Evolutionary conservation across 1,139 yeast species (phyloP), one percentile per base, ranked within the genome.

Genomic region (Taphrina wiesneri): DNA sequence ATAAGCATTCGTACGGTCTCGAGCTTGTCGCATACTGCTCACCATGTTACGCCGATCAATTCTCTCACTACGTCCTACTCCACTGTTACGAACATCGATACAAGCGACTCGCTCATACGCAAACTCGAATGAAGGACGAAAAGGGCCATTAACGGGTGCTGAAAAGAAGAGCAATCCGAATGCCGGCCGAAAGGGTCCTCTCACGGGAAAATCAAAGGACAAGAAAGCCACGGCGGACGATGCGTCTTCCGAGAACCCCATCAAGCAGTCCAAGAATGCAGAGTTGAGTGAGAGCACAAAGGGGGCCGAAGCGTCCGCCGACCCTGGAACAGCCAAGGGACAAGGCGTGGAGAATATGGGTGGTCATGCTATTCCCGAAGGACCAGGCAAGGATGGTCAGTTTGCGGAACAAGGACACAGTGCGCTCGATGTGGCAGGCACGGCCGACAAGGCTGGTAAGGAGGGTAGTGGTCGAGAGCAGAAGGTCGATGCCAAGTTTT

Each of bases 301-400:
- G 17, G 59, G 59, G 6, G 59, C 59, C 23, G 59, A 54, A 39
- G 32, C 46, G 19, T 54, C 59, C 25, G 26, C 49, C 9, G 34
- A 30, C 17, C 59, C 59, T 6, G 39, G 47, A 1, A 13, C 59
- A 2, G 59, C 59, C 5, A 17, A 36, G 9, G 59, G 59, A 5
- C 59, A 54, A 17, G 59, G 59, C 36, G 49, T 54, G 34, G 59
- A 54, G 36, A 32, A 54, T 21, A 36, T 28, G 49, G 59, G 59
- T n/a, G 59, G 59, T 23, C 59, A 54, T 17, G 59, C 59, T 13
- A 26, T 54, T 15, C 59, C 59, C 36, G 43, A 54, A 17, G 59
- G 59, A 39, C 59, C 59, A 2, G 59, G 59, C 47, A 21, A 36
- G 36, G 49, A 54, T 23, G 59, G 59, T 2, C 32, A 36, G 28